Base-by-base conservation (phyloP, 495 filamentous ascomycete species). In the Lasiosphaeriaceae sp. region DNA sequence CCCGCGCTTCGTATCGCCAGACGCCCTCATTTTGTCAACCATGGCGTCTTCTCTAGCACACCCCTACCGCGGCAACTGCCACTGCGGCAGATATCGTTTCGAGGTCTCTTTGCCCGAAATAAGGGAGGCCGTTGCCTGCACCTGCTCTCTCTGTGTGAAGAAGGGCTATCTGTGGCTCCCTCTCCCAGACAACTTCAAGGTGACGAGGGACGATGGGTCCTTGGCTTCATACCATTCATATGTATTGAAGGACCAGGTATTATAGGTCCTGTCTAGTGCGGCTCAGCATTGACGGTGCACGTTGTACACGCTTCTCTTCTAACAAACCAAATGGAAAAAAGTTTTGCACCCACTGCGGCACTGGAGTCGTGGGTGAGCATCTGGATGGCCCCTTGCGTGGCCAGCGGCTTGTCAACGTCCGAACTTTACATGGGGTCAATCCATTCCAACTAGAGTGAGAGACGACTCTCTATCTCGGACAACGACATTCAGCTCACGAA, bases 71-170 rank as follows among this genome's bases (percentile, higher is more conserved):
- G 63, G 60, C 8, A 73, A 73, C 51, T 73, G 70, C 52, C 70
- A 73, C 49, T 73, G 70, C 60, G 61, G 62, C 14, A 44, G 57
- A 0, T 68, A 65, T 34, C 54, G 68, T 1, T 73, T 64, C 41
- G 59, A 68, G 23, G 39, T 70, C 20, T 23, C 39, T 8, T 29
- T 57, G 4, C 63, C 61, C 0, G 54, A 54, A 11, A 50, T 61
- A 21, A 22, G 55, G 8, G 51, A 43, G 11, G 64, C 52, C 0
- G 26, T 64, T 5, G 45, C 47, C 12, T 68, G 56, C 47, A 52
- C 55, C 46, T 68, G 65, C 50, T 65, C 47, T 4, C 62, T 67
- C 16, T 67, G 62, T 19, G 51, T 54, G 17, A 71, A 69, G 50
- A 63, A 58, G 22, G 68, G 58, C 1, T 58, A 51, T 21, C 48